These are phyloP conservation scores for Cyathus striatus DNA, from an alignment of 768 basidiomycete genomes.

Conservation along the genomic window DNA sequence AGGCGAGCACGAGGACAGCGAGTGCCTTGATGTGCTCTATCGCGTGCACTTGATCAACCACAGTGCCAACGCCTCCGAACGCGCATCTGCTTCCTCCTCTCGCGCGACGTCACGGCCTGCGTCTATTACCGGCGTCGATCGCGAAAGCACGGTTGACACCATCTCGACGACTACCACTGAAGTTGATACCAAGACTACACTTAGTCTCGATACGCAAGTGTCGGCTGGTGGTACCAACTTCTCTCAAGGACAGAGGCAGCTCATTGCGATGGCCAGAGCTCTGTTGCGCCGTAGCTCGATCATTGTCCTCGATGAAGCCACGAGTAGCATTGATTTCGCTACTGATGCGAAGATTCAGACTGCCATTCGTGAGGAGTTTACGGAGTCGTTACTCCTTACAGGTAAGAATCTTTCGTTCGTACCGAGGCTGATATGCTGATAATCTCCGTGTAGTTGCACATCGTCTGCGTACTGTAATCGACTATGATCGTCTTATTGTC, in stretches of 20 bases:
- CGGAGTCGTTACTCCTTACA: conserved; percentile 65
- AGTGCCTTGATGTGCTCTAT: conserved; percentile 74
- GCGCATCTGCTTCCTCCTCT: conserved; percentile 42
- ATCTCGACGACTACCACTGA: conserved; percentile 44
- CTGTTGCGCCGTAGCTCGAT: conserved; percentile 66
- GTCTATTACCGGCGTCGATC: conserved; percentile 34
- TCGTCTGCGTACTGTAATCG: conserved; percentile 71
- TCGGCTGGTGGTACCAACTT: conserved; percentile 88
- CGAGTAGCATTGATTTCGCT: conserved; percentile 81
- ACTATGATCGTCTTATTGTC: conserved; percentile 76
- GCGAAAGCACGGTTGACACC: conserved; percentile 34
- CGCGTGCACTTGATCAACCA: conserved; percentile 75
- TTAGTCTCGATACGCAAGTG: conserved; percentile 74
- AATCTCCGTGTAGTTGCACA: conserved; percentile 49
- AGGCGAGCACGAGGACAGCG: conserved; percentile 76
- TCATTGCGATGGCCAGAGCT: conserved; percentile 84
- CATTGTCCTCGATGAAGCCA: conserved; percentile 80
- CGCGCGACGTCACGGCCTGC: conserved; percentile 36
- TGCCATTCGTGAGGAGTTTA: conserved; percentile 84
- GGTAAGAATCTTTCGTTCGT: conserved; percentile 32
- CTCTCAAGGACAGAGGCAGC: conserved; percentile 87
- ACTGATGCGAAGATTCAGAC: conserved; percentile 89
- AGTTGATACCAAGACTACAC: conserved; percentile 45
- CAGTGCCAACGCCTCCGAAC: conserved; percentile 48
- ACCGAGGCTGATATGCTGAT: not conserved